These are phyloP conservation scores for Hericium rajendrae DNA, from an alignment of 768 basidiomycete species.

Conservation along the genomic window DNA sequence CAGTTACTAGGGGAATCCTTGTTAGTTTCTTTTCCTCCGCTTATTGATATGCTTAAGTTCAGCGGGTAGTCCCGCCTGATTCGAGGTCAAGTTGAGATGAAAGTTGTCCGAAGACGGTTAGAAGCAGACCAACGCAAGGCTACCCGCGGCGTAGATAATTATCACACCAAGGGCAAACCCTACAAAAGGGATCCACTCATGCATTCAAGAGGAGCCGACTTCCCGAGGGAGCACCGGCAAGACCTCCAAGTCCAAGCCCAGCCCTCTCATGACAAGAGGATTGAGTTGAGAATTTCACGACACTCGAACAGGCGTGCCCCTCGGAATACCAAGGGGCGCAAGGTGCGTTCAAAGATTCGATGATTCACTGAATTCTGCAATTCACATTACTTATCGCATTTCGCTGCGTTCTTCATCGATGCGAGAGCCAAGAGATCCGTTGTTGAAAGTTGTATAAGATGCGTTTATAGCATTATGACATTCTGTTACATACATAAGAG, in stretches of 20 bases:
- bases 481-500: too few species aligned
- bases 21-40: constrained; percentile 89
- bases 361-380: constrained; percentile 58
- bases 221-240: constrained; percentile 40
- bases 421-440: too few species aligned
- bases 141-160: constrained; percentile 37
- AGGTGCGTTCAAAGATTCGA: constrained; percentile 79
- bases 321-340: constrained; percentile 69
- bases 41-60: constrained; percentile 88
- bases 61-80: constrained; percentile 79
- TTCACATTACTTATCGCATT: constrained; percentile 79
- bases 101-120: constrained; percentile 13
- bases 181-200: constrained; percentile 15
- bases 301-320: constrained; percentile 73
- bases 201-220: constrained; percentile 20
- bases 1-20: too few species aligned
- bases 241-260: constrained; percentile 38
- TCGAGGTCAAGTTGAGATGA: constrained; percentile 48
- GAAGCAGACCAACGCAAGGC: constrained; percentile 20
- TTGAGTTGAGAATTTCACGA: constrained; percentile 35
- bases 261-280: constrained; percentile 37
- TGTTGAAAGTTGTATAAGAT: too few species aligned
- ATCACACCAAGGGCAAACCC: constrained; percentile 32
- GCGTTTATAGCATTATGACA: too few species aligned
- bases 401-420: constrained; percentile 82